Base-by-base conservation (phyloP, 176 grass and related monocot genomes). In the Thalia dealbata region DNA sequence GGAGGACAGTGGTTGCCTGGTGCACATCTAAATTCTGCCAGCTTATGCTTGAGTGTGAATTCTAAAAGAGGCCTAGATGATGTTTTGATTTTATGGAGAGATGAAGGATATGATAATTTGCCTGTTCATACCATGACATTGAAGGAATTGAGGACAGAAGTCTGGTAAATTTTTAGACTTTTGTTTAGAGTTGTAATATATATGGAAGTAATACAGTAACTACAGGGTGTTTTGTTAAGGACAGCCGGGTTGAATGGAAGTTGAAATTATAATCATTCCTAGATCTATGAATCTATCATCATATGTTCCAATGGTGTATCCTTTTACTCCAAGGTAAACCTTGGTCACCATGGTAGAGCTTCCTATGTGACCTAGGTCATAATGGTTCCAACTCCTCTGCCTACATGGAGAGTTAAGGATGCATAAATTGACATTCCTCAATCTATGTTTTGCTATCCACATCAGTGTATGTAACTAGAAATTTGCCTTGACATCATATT, bases 1-100 rank as follows among this genome's bases (percentile, higher is more conserved):
- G 93, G 93, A 6, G 89, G 87, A 6, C 83, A 97, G 35, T 97
- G 93, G 93, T 50, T 97, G 60, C 84, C 85, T 0, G 87, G 76
- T 0, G 89, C 93, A 27, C 52, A 80, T 69, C 61, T 97, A 14
- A 97, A 92, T 79, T 86, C 89, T 1, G 89, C 93, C 23, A 80
- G 13, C 0, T 90, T 92, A 66, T 97, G 93, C 74, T 65, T 97
- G 68, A 75, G 15, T 27, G 75, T 79, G 75, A 97, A 92, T 78
- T 81, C 74, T 0, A 85, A 89, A 10, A 87, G 81, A 77, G 74
- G 23, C 35, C 69, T 86, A 4, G 45, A 80, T 27, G 79, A 82
- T 70, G 73, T 41, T 13, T 80, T 86, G 65, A 79, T 97, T 61
- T 68, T 92, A 22, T 97, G 89, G 93, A 87, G 83, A 73, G 93